Conservation (phyloP, 108 stramenopile species). For the Epithemia pelagica region DNA sequence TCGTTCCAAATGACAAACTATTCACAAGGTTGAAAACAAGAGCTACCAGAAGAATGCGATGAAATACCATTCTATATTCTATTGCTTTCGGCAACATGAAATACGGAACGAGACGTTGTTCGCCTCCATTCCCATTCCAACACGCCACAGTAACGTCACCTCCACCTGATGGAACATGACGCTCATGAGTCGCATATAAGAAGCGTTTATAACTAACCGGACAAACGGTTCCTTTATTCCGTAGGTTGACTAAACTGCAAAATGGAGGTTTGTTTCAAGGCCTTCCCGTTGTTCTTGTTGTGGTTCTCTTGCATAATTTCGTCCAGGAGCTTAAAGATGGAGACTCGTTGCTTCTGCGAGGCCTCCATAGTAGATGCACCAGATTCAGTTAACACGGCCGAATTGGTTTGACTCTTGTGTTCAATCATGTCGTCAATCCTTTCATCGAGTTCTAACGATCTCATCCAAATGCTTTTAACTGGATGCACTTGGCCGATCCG, state of each 20-base stretch:
- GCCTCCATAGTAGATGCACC: constrained; percentile 19
- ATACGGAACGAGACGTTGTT: too few species aligned
- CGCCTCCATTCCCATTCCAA: too few species aligned
- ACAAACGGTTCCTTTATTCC: too few species aligned
- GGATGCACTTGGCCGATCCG: constrained; percentile 74
- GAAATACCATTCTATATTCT: too few species aligned
- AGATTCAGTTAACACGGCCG: constrained; percentile 30
- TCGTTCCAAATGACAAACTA: too few species aligned
- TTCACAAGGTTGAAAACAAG: too few species aligned
- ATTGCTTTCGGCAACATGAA: too few species aligned
- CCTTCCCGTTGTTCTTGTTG: neutral
- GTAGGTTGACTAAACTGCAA: neutral
- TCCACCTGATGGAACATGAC: too few species aligned
- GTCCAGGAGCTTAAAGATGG: constrained; percentile 42
- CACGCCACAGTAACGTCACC: too few species aligned
- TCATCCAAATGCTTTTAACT: constrained; percentile 63
- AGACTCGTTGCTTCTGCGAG: constrained; percentile 26
- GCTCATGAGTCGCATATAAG: too few species aligned
- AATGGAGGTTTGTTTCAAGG: neutral
- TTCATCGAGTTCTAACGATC: constrained; percentile 56
- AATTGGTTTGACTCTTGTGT: constrained; percentile 50
- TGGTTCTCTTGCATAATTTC: constrained; percentile 25
- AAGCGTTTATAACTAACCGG: too few species aligned
- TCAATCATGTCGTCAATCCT: constrained; percentile 67
- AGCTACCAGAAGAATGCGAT: too few species aligned